Base-by-base conservation (phyloP, 352 stramenopile species). In the Phytophthora lateralis region DNA sequence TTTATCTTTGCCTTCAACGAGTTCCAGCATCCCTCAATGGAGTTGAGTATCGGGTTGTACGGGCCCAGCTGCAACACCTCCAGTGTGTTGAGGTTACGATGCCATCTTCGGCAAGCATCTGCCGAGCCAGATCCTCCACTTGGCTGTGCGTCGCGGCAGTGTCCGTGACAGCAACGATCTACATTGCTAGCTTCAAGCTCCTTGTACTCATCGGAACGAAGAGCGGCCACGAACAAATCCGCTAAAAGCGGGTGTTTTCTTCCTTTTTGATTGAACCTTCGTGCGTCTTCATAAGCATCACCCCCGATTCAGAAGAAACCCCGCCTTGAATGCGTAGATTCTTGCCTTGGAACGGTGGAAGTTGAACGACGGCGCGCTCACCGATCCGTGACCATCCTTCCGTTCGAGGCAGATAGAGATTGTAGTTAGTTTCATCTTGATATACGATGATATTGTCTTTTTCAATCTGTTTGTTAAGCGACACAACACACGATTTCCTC, bases 11-110 rank as follows among this genome's bases (percentile, higher is more conserved):
- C 39, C 48, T 68, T 71, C 10, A 71, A 24, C 2, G 38, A 26
- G 17, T 61, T 67, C 52, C 66, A 75, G 50, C 55, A 65, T 0
- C 60, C 55, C 18, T 70, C 51, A n/a, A 70, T 71, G 0, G 51
- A 45, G 46, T 70, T 75, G 0, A 75, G 12, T 61, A 71, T 75
- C 46, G 21, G 21, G 21, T 3, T 71, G 29, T 71, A 68, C 0
- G 61, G 46, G 0, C 4, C 55, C 4, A 67, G 34, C 4, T 55
- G 42, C 14, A 71, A 10, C 1, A 60, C 15, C 0, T 34, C 50
- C 0, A 62, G 52, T 46, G 35, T 48, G 38, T 39, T 55, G 1
- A n/a, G 7, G 43, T 71, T 7, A 60, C 10, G 17, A 75, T 44
- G 6, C 51, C 61, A 18, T 75, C 46, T 6, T 11, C 26, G 3